Conservation (phyloP, 345 rosid genomes). For the Salix koriyanagi region DNA sequence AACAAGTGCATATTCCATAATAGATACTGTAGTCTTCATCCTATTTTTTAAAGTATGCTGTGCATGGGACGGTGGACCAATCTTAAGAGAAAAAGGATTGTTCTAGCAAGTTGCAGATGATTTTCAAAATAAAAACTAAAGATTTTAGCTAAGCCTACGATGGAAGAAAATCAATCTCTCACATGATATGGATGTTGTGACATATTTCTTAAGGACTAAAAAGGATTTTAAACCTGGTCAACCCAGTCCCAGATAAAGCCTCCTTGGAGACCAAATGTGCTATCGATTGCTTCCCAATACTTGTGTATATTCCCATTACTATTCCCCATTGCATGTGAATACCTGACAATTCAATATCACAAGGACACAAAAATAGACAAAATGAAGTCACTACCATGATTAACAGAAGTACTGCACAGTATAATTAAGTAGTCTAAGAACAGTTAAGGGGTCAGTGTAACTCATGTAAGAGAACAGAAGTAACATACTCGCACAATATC, state of each 20-base stretch:
- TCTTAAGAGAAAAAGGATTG: neutral
- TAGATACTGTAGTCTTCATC: neutral
- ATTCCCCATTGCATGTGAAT: conserved; percentile 97
- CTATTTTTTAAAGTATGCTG: neutral
- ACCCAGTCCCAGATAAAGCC: conserved; percentile 99
- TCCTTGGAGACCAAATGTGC: conserved; percentile 95
- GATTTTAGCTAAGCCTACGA: neutral
- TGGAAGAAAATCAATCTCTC: neutral
- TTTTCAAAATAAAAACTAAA: neutral
- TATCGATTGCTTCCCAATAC: conserved; percentile 95
- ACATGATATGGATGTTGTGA: neutral
- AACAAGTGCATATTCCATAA: neutral
- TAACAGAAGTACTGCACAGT: neutral
- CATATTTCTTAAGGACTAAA: conserved; percentile 1
- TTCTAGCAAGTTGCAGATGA: neutral
- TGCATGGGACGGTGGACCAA: neutral
- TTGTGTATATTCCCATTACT: conserved; percentile 82
- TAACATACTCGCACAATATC: conserved; percentile 95
- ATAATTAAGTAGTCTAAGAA: neutral
- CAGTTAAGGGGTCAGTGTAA: conserved; percentile 7
- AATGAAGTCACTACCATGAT: conserved; percentile 10
- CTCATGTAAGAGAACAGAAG: conserved; percentile 9
- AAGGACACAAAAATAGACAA: conserved; percentile 12
- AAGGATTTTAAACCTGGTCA: conserved; percentile 65
- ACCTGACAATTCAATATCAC: conserved; percentile 49